These are phyloP conservation scores for Saccharomycopsis lassenensis DNA, from an alignment of 805 yeast genomes.

Conservation along the genomic window DNA sequence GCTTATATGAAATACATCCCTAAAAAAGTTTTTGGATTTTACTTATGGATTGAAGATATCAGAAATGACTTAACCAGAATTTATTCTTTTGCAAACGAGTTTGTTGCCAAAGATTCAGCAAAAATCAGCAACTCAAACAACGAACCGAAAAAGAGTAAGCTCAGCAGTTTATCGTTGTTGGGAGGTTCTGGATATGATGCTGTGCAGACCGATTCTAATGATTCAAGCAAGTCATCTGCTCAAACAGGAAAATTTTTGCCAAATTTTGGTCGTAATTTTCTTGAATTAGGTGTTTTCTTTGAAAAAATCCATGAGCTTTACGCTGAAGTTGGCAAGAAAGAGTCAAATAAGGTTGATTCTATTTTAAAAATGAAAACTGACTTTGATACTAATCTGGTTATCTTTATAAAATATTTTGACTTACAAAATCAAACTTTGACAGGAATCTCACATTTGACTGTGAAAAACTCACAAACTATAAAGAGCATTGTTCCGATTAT, in stretches of 20 bases:
- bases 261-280: slow-evolving; percentile 7
- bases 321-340: background rate
- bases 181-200: background rate
- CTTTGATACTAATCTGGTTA: slow-evolving; percentile 21
- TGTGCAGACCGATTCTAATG: too few relatives aligned
- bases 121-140: background rate
- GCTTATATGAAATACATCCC: slow-evolving; percentile 15
- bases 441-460: slow-evolving; percentile 55
- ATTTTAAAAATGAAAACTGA: slow-evolving; percentile 1
- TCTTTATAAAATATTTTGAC: slow-evolving; percentile 63
- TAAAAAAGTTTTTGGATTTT: slow-evolving; percentile 38
- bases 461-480: slow-evolving; percentile 35
- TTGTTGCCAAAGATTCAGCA: background rate
- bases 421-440: slow-evolving; percentile 36
- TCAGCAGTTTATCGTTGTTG: too few relatives aligned
- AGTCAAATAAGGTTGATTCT: background rate
- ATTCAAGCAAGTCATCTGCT: too few relatives aligned
- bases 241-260: too few relatives aligned
- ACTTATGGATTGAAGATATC: slow-evolving; percentile 57
- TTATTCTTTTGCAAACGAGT: slow-evolving; percentile 1
- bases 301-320: slow-evolving; percentile 2
- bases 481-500: slow-evolving; percentile 31
- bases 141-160: too few relatives aligned
- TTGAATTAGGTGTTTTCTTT: slow-evolving; percentile 7
- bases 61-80: slow-evolving; percentile 12